A percentile compares a stretch with the other conserved stretches of the same genome.
These are phyloP conservation scores for Ashbya aceris DNA, from an alignment of 1,139 yeast species.

Conservation along the genomic window DNA sequence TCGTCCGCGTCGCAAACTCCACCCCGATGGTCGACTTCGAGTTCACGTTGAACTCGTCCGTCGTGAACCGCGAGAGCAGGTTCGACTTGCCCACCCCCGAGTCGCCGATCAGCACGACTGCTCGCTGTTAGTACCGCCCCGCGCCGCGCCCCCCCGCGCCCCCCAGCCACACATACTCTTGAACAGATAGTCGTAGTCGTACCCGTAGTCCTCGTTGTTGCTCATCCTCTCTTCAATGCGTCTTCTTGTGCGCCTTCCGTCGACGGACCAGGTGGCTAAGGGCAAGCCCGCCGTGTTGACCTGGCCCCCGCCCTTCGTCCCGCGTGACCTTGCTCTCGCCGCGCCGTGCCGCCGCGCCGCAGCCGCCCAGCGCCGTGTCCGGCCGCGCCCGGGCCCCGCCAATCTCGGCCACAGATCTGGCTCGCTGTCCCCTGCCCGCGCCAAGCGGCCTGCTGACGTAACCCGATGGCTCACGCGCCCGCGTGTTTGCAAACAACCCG, in stretches of 20 bases:
- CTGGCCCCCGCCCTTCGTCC: no score
- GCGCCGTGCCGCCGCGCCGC: no score
- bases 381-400: no score
- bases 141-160: background rate
- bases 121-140: background rate
- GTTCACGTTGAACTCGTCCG: slow-evolving; percentile 92
- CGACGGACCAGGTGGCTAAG: no score
- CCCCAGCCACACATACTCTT: slow-evolving; percentile 44
- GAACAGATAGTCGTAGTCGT: slow-evolving; percentile 92
- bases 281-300: no score
- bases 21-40: slow-evolving; percentile 95
- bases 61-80: slow-evolving; percentile 82
- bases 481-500: no score
- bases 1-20: slow-evolving; percentile 94
- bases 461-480: no score
- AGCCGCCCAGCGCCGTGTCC: no score
- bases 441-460: no score
- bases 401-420: no score
- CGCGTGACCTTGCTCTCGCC: no score
- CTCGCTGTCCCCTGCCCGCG: no score
- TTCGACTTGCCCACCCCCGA: slow-evolving; percentile 97
- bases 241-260: background rate
- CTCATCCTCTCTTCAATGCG: slow-evolving; percentile 25
- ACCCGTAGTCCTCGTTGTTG: slow-evolving; percentile 58
- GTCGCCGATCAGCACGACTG: slow-evolving; percentile 89